Evolutionary conservation across 805 yeast species (phyloP).

Genomic region (Saturnispora diversa): DNA sequence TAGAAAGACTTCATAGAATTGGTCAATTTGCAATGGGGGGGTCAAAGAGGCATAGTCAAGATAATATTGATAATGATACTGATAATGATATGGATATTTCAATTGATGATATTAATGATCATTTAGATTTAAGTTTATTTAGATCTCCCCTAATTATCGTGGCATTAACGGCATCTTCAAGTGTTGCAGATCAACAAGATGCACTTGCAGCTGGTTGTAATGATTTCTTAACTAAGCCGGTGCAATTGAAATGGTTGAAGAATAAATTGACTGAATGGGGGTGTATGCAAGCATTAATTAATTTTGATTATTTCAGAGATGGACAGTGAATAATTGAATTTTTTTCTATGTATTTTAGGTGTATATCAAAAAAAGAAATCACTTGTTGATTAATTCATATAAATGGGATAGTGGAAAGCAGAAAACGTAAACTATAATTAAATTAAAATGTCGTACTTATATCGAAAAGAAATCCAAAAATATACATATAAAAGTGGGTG

Average conservation of each 20-base stretch:
- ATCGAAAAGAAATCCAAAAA: no score
- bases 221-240: slow-evolving; percentile 94
- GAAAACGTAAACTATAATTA: no score
- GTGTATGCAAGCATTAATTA: slow-evolving; percentile 95
- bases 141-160: slow-evolving; percentile 96
- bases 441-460: no score
- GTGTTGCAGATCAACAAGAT: slow-evolving; percentile 75
- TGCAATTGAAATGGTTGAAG: slow-evolving; percentile 86
- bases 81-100: not conserved
- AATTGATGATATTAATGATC: slow-evolving; percentile 33
- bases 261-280: slow-evolving; percentile 97
- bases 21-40: slow-evolving; percentile 42
- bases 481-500: no score
- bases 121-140: slow-evolving; percentile 53
- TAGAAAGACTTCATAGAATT: slow-evolving; percentile 72
- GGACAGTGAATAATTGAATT: slow-evolving; percentile 14
- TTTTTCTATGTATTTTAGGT: not conserved
- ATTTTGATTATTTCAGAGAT: slow-evolving; percentile 84
- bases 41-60: slow-evolving; percentile 13
- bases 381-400: not conserved
- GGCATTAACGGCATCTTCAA: slow-evolving; percentile 88
- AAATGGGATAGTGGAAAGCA: not conserved
- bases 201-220: slow-evolving; percentile 97
- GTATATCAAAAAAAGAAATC: not conserved
- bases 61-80: slow-evolving; percentile 12